A percentile compares a stretch with the other conserved stretches of the same genome.
Evolutionary conservation across 768 basidiomycete species (phyloP).

Genomic region (Amyloporia xantha): DNA sequence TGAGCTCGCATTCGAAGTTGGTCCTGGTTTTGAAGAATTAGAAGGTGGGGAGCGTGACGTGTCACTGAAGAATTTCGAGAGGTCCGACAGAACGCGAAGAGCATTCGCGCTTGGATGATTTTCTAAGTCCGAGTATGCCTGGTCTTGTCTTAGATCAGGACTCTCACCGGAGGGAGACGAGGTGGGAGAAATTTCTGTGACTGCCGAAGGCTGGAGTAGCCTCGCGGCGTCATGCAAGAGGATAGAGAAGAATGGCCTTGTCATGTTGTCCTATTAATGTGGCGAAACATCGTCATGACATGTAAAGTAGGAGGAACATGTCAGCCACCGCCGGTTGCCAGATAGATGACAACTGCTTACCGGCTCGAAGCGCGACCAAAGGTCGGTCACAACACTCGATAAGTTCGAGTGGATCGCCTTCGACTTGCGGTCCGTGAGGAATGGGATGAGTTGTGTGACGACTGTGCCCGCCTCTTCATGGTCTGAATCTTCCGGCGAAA

Average conservation of each 20-base stretch:
- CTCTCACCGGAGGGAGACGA: not conserved
- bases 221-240: conserved; percentile 49
- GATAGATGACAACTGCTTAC: conserved; percentile 28
- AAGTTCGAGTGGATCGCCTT: conserved; percentile 45
- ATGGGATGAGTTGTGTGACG: conserved; percentile 53
- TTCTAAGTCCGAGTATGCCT: conserved; percentile 15
- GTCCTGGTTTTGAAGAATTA: conserved; percentile 2
- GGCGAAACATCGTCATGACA: too few species aligned
- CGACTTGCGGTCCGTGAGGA: conserved; percentile 55
- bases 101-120: conserved; percentile 35
- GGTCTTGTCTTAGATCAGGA: not conserved
- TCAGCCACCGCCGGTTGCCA: not conserved
- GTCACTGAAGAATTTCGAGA: conserved; percentile 35
- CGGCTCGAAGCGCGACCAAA: conserved; percentile 59
- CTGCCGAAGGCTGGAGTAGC: conserved; percentile 43
- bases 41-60: conserved; percentile 4
- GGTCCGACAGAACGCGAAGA: conserved; percentile 51
- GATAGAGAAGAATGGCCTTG: conserved; percentile 39
- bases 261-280: conserved; percentile 26
- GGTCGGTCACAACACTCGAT: conserved; percentile 46
- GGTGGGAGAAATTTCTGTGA: conserved; percentile 18
- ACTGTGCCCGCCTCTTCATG: conserved; percentile 38
- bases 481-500: conserved; percentile 36
- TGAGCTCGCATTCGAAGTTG: not conserved
- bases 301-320: too few species aligned